phyloP scores from a whole-genome alignment of 768 basidiomycete species.

The Russula emetica region DNA sequence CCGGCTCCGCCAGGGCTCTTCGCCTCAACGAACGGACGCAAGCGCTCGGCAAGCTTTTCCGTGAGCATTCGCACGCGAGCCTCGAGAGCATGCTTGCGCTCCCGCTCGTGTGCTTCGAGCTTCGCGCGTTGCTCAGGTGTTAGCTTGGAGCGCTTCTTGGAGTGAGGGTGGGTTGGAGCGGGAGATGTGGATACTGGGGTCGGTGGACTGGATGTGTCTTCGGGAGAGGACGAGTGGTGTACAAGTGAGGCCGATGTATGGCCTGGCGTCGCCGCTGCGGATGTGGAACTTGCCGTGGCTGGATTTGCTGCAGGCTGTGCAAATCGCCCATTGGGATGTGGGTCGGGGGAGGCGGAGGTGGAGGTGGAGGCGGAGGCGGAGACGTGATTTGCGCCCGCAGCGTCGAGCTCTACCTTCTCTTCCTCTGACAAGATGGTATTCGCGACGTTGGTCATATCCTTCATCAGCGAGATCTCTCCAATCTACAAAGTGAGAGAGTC shows the following conservation, averaged over 20 bases:
- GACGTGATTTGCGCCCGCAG: constrained; percentile 30
- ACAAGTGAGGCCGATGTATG: neutral
- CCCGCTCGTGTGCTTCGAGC: constrained; percentile 74
- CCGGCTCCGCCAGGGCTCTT: constrained; percentile 73
- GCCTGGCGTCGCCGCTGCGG: neutral
- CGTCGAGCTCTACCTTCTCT: constrained; percentile 65
- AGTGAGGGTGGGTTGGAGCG: constrained; percentile 23
- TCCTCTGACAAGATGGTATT: constrained; percentile 89
- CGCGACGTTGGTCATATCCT: constrained; percentile 83
- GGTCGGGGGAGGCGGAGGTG: neutral
- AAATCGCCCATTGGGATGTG: constrained; percentile 4
- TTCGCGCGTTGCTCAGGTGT: constrained; percentile 83
- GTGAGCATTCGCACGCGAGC: constrained; percentile 71
- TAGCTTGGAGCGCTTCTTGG: constrained; percentile 46
- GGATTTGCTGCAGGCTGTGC: neutral
- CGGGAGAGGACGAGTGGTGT: constrained; percentile 1
- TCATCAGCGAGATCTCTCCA: constrained; percentile 94
- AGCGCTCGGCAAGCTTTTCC: constrained; percentile 74
- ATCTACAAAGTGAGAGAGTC: constrained; percentile 51
- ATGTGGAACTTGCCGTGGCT: neutral
- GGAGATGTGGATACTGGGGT: constrained; percentile 19
- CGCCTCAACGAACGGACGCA: constrained; percentile 90
- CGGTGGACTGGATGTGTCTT: constrained; percentile 16
- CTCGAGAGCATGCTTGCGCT: constrained; percentile 74
- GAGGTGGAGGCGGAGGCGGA: constrained; percentile 28